Percentiles rank a stretch among this genome's conserved stretches.
phyloP scores from a whole-genome alignment of 1,139 yeast species.

The Yamadazyma atmosphaerica region DNA sequence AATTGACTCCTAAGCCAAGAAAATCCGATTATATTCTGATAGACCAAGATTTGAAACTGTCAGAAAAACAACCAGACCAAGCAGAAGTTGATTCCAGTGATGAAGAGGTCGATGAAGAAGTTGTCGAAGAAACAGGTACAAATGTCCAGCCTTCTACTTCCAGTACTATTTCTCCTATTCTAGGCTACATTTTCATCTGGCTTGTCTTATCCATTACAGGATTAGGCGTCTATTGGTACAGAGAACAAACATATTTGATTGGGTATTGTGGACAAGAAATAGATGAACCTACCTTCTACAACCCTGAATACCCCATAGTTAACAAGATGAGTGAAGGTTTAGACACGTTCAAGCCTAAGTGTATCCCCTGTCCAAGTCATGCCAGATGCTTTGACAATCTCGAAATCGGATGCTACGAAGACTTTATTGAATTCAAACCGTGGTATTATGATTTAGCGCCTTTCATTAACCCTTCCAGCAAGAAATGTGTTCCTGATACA shows the following conservation, averaged over 20 bases:
- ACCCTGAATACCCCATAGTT: slow-evolving; percentile 20
- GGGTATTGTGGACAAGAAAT: slow-evolving; percentile 73
- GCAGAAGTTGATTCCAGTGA: slow-evolving; percentile 10
- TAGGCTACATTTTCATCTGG: slow-evolving; percentile 28
- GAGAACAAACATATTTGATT: slow-evolving; percentile 56
- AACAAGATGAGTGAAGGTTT: slow-evolving; percentile 28
- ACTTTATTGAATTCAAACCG: slow-evolving; percentile 53
- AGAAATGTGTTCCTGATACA: slow-evolving; percentile 73
- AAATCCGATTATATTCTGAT: slow-evolving; percentile 6
- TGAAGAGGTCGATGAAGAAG: slow-evolving; percentile 5
- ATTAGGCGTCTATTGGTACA: slow-evolving; percentile 54
- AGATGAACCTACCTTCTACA: slow-evolving; percentile 33
- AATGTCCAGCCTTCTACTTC: not conserved
- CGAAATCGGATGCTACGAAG: slow-evolving; percentile 22
- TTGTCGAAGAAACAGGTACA: slow-evolving; percentile 1
- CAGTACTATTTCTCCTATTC: slow-evolving; percentile 5
- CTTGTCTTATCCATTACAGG: slow-evolving; percentile 25
- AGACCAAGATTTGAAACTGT: slow-evolving; percentile 10
- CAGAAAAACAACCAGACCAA: slow-evolving; percentile 6
- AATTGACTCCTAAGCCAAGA: slow-evolving; percentile 18
- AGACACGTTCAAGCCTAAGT: slow-evolving; percentile 54
- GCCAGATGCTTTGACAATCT: slow-evolving; percentile 55
- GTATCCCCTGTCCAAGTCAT: slow-evolving; percentile 79
- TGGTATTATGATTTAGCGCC: slow-evolving; percentile 61
- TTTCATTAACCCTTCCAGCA: slow-evolving; percentile 43